Base-by-base conservation (phyloP, 768 basidiomycete species). In the Termitomyces sp. region DNA sequence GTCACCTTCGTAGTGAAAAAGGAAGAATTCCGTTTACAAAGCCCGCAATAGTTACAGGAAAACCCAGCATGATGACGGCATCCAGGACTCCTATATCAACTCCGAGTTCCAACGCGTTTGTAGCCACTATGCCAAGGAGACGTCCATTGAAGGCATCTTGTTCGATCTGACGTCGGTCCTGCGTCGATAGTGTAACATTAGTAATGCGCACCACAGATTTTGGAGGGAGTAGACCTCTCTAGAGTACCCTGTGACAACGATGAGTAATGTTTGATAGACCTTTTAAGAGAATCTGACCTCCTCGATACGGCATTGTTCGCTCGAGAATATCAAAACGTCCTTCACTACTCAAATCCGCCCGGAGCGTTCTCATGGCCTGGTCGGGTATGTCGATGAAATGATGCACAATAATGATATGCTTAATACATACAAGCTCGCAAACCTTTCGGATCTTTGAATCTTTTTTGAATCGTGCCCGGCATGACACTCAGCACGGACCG, bases 41-140 rank as follows among this genome's bases (percentile, higher is more conserved):
- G 61, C 90, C 93, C 0, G 93, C 87, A 35, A 94, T 71, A 41
- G 79, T 82, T 52, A 81, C 75, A 0, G 93, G 93, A 66, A 95
- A 93, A 1, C 90, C 90, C 28, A 93, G 79, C 80, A 93, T 90
- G 53, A 96, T 82, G 41, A 95, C 93, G 7, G 88, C 90, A 64
- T 95, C 93, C 50, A 94, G 68, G n/a, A 79, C 81, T 15, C 90
- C 92, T 35, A 94, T 93, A 62, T 94, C 91, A n/a, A 93, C 87
- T 14, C 92, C 92, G 7, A 95, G 81, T 68, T 96, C 93, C 12
- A 95, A 77, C 0, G 93, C 93, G 62, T 93, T 95, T 0, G 93
- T 96, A 0, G 92, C 89, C 34, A 96, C 78, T 44, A 95, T 87
- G 12, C 93, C 93, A 0, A 96, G 79, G 10, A 95, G 74, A 58